Percentiles rank a stretch among this genome's conserved stretches.
These are phyloP conservation scores for Ambrosia hybrid DNA, from an alignment of 140 eudicot genomes.

Conservation along the genomic window DNA sequence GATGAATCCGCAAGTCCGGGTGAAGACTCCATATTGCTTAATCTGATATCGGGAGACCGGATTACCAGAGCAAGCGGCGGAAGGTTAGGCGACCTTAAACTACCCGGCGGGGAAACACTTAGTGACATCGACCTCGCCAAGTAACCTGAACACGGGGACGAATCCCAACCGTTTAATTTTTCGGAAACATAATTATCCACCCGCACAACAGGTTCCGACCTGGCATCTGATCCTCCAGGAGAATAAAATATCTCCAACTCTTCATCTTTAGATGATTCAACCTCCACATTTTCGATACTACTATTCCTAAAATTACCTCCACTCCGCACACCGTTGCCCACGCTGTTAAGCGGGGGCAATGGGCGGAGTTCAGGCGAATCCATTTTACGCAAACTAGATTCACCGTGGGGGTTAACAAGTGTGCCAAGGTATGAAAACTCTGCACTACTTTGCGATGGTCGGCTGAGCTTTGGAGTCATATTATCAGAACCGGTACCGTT, in stretches of 20 bases:
- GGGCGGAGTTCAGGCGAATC: conserved; percentile 98
- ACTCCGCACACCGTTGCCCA: too few relatives aligned
- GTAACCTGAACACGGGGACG: conserved; percentile 9
- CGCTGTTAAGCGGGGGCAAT: conserved; percentile 56
- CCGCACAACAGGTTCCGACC: conserved; percentile 30
- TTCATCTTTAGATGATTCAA: conserved; percentile 43
- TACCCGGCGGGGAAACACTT: conserved; percentile 83
- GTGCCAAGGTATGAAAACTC: conserved; percentile 88
- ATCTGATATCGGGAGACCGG: conserved; percentile 36
- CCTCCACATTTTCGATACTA: conserved; percentile 33
- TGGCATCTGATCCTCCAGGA: conserved; percentile 72
- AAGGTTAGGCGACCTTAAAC: conserved; percentile 82
- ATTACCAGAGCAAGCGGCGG: conserved; percentile 6
- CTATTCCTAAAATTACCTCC: neutral
- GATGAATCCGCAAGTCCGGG: conserved; percentile 33
- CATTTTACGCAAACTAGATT: conserved; percentile 32
- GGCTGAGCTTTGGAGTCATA: conserved; percentile 41
- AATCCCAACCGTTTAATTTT: conserved; percentile 35
- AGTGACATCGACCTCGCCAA: conserved; percentile 61
- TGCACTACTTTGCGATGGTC: conserved; percentile 73
- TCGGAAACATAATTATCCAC: conserved; percentile 34
- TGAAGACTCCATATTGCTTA: conserved; percentile 28
- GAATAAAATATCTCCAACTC: conserved; percentile 82
- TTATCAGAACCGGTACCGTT: too few relatives aligned
- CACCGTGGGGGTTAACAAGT: conserved; percentile 44